Evolutionary conservation across 257 asterid species (phyloP).

Genomic region (Eustoma russellianum): DNA sequence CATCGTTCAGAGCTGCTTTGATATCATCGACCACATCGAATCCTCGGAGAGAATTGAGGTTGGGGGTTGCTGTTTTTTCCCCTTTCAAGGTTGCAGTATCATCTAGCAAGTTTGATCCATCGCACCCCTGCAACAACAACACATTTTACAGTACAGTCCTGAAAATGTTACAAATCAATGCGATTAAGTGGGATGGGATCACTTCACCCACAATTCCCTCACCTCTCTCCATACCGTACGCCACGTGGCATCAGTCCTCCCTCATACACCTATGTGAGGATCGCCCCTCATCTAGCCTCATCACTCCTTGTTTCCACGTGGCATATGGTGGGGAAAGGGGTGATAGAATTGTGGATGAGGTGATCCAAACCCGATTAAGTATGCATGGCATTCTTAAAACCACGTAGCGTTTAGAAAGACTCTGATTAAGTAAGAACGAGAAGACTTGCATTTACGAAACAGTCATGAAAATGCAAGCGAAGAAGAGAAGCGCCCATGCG

Average conservation of each 20-base stretch:
- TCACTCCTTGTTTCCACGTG: background rate
- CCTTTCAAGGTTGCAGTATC: conserved; percentile 48
- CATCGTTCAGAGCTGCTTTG: conserved; percentile 32
- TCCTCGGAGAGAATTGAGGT: conserved; percentile 37
- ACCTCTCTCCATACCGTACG: background rate
- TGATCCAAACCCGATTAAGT: too few species aligned
- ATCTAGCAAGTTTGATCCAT: conserved; percentile 51
- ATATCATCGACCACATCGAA: conserved; percentile 41
- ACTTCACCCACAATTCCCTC: background rate
- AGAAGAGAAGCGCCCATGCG: conserved; percentile 66
- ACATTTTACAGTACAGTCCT: too few species aligned
- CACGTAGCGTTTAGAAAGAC: too few species aligned
- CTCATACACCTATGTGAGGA: background rate
- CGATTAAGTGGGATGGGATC: too few species aligned
- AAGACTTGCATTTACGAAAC: conserved; percentile 54
- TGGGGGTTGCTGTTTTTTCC: conserved; percentile 41
- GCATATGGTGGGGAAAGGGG: too few species aligned
- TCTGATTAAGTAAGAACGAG: conserved; percentile 1
- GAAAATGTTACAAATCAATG: background rate
- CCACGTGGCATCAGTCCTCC: background rate
- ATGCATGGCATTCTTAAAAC: background rate
- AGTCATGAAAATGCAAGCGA: conserved; percentile 68
- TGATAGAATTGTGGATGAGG: too few species aligned
- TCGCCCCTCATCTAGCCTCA: too few species aligned
- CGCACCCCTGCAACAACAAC: conserved; percentile 44